A percentile compares a stretch with the other conserved stretches of the same genome.
Conservation (phyloP, 495 filamentous ascomycete genomes). For the Penicillium lividum region DNA sequence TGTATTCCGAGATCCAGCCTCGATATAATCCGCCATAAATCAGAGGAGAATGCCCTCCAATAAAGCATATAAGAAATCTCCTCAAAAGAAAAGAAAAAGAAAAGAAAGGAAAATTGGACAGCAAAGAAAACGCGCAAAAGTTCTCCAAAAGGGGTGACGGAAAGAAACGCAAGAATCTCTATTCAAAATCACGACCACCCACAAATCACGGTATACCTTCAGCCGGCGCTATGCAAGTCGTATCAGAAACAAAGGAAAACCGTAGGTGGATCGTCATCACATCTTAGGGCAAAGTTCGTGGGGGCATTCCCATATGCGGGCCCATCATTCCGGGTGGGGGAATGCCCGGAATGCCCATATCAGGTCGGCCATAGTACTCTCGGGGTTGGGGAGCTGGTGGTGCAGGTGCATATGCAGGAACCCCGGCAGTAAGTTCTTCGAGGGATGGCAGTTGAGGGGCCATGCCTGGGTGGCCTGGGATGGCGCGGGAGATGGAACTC, state of each 20-base stretch:
- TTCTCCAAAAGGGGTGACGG: not conserved
- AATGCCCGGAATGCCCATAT: conserved; percentile 33
- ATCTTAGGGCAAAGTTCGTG: conserved; percentile 42
- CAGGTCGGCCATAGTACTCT: conserved; percentile 43
- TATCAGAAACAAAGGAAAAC: conserved; percentile 35
- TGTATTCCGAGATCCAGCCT: conserved; percentile 40
- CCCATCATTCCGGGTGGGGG: conserved; percentile 34
- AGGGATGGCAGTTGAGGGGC: conserved; percentile 47
- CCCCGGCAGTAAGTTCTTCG: conserved; percentile 49
- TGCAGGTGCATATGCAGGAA: conserved; percentile 48
- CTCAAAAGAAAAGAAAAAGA: not conserved
- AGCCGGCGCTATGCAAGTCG: conserved; percentile 50
- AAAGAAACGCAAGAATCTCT: conserved; percentile 29
- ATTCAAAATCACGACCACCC: conserved; percentile 32
- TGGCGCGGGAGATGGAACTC: conserved; percentile 39
- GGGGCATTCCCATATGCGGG: conserved; percentile 39
- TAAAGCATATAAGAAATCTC: not conserved
- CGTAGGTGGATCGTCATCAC: conserved; percentile 30
- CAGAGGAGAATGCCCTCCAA: not conserved
- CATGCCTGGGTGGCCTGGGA: conserved; percentile 32
- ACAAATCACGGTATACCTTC: conserved; percentile 45
- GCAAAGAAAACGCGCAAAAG: conserved; percentile 15
- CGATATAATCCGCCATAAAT: conserved; percentile 13
- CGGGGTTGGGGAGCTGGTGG: conserved; percentile 40
- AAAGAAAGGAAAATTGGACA: not conserved